Percentiles rank a stretch among this genome's conserved stretches.
These are phyloP conservation scores for Pinus tabuliformis DNA, from an alignment of 75 land plant genomes.

Conservation along the genomic window DNA sequence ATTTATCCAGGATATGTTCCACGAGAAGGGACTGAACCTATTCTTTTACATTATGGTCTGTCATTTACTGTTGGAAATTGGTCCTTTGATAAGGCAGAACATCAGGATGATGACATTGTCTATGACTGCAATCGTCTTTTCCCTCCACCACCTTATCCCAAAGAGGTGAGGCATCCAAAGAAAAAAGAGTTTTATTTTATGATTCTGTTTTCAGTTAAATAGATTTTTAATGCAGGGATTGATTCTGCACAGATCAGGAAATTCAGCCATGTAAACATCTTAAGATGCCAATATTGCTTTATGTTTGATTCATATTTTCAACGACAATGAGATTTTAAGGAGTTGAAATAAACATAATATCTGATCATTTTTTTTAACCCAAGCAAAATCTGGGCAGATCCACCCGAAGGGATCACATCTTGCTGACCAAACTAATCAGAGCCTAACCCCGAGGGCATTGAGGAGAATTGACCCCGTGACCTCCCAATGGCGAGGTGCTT, in stretches of 20 bases:
- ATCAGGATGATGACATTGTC: constrained; percentile 79
- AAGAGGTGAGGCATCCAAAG: constrained; percentile 49
- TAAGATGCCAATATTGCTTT: background rate
- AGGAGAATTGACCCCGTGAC: no score
- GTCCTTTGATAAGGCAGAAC: constrained; percentile 79
- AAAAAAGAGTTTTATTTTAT: background rate
- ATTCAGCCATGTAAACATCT: constrained; percentile 2
- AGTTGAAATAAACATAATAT: background rate
- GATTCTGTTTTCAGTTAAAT: background rate
- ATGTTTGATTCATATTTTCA: background rate
- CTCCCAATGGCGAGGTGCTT: no score
- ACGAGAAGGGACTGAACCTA: constrained; percentile 64
- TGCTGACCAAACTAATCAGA: no score
- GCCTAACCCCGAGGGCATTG: no score
- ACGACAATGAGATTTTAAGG: background rate
- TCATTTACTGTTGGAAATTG: constrained; percentile 83
- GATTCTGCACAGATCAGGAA: background rate
- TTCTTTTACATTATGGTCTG: constrained; percentile 92
- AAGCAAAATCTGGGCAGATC: no score
- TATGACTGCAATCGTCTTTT: constrained; percentile 88
- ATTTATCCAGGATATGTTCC: constrained; percentile 95
- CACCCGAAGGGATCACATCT: no score
- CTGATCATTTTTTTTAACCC: background rate
- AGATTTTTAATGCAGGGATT: background rate
- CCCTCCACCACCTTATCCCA: constrained; percentile 90